Percentiles rank a stretch among this genome's conserved stretches.
phyloP scores from a whole-genome alignment of 2,329 filamentous ascomycete species.

The Neofusicoccum sp. region DNA sequence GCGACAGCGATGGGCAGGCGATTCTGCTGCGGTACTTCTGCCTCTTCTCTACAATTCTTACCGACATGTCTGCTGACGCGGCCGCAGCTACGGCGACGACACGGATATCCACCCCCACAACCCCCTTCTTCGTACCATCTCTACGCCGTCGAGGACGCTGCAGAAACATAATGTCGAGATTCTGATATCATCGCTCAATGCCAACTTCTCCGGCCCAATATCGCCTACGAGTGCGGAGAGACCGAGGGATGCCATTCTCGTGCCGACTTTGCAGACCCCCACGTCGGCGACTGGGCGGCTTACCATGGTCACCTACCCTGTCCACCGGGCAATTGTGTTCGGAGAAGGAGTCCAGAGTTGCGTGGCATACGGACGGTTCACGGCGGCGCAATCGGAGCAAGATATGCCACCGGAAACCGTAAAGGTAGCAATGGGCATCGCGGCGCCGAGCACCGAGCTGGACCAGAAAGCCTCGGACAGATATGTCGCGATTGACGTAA shows the following conservation, averaged over 20 bases:
- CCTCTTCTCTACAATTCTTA: background rate
- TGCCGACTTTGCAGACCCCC: constrained; percentile 69
- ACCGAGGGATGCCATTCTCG: constrained; percentile 66
- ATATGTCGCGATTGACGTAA: constrained; percentile 58
- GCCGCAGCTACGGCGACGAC: constrained; percentile 54
- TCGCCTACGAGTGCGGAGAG: constrained; percentile 33
- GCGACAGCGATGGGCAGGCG: constrained; percentile 35
- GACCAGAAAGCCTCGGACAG: constrained; percentile 21
- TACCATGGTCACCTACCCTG: constrained; percentile 71
- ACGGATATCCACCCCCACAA: constrained; percentile 46
- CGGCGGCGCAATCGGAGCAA: constrained; percentile 34
- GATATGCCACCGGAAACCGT: constrained; percentile 45
- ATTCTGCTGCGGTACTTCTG: constrained; percentile 41
- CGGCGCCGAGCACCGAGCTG: constrained; percentile 40
- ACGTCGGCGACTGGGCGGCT: constrained; percentile 62
- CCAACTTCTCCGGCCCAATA: constrained; percentile 39
- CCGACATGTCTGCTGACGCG: background rate
- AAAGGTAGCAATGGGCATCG: constrained; percentile 59
- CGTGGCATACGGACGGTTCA: constrained; percentile 49
- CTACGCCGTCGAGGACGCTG: constrained; percentile 62
- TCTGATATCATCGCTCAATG: constrained; percentile 52
- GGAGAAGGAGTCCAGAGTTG: constrained; percentile 70
- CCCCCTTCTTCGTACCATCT: constrained; percentile 59
- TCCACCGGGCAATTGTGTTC: constrained; percentile 77
- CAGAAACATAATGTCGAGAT: constrained; percentile 65